A percentile compares a stretch with the other conserved stretches of the same genome.
Conservation (phyloP, 768 basidiomycete genomes). For the Podaxis sp. region DNA sequence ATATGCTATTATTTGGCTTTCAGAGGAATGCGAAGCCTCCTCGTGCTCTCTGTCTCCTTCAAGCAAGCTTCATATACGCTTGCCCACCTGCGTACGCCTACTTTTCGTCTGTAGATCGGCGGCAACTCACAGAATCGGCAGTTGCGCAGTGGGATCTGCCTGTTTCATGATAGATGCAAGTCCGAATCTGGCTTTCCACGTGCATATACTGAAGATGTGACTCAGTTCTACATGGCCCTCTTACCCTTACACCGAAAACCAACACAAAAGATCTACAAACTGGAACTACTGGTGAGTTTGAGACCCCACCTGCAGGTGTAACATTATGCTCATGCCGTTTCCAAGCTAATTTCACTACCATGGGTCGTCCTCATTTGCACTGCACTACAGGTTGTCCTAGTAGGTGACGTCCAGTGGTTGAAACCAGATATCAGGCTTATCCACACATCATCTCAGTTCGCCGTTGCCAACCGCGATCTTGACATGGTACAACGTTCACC, state of each 20-base stretch:
- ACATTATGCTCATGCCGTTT: not conserved
- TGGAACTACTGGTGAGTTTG: conserved; percentile 5
- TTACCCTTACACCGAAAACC: not conserved
- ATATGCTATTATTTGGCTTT: conserved; percentile 12
- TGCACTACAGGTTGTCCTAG: conserved; percentile 7
- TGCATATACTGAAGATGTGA: not conserved
- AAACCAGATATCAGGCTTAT: not conserved
- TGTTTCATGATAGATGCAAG: conserved; percentile 14
- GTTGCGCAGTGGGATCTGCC: conserved; percentile 11
- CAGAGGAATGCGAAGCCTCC: not conserved
- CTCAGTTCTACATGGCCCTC: conserved; percentile 10
- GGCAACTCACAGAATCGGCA: conserved; percentile 1
- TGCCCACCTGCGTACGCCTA: conserved; percentile 12
- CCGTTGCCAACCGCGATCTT: not conserved
- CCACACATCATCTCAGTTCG: conserved; percentile 1
- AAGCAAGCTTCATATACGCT: conserved; percentile 14
- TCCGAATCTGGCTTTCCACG: not conserved
- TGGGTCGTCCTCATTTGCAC: conserved; percentile 3
- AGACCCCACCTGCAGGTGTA: not conserved
- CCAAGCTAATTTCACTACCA: conserved; percentile 7
- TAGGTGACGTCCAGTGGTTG: not conserved
- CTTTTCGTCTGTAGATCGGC: not conserved
- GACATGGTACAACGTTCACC: not conserved
- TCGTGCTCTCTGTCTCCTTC: not conserved
- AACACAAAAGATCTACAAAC: not conserved